Evolutionary conservation across 208 protist species (phyloP).

Genomic region (Leishmania tropica): DNA sequence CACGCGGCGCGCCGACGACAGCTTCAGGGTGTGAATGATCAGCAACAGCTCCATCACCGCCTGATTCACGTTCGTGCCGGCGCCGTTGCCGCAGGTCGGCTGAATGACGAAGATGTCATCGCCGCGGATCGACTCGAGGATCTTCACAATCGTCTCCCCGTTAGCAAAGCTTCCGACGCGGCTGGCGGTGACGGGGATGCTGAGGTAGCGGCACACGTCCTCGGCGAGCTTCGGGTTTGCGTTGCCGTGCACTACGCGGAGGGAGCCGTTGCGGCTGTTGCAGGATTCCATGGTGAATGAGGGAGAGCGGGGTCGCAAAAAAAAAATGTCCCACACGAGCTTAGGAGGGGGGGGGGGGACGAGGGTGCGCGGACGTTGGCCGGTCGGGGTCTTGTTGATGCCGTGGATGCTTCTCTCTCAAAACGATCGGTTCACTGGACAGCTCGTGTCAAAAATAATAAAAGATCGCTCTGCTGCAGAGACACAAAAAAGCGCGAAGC

Average conservation of each 20-base stretch:
- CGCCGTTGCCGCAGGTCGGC: conserved; percentile 90
- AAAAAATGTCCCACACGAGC: not conserved
- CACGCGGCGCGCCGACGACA: conserved; percentile 89
- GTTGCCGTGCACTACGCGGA: conserved; percentile 87
- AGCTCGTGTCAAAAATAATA: not conserved
- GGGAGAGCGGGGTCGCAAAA: not conserved
- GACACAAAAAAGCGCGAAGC: not conserved
- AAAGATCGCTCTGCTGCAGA: not conserved
- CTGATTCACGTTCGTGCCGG: conserved; percentile 86
- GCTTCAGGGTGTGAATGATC: conserved; percentile 92
- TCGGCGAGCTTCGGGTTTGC: conserved; percentile 87
- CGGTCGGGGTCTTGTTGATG: not conserved
- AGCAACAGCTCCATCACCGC: conserved; percentile 96
- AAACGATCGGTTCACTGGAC: not conserved
- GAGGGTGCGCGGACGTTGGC: not conserved
- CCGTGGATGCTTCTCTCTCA: not conserved
- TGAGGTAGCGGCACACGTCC: conserved; percentile 74
- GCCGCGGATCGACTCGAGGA: conserved; percentile 86
- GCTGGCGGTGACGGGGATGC: conserved; percentile 70
- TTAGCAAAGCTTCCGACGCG: conserved; percentile 87
- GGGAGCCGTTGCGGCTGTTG: conserved; percentile 59
- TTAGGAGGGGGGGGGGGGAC: not conserved
- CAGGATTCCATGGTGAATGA: conserved; percentile 19
- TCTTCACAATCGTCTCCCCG: conserved; percentile 88
- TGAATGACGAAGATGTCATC: conserved; percentile 97